Evolutionary conservation across 257 asterid species (phyloP).

Genomic region (Nicotiana tomentosiformis): DNA sequence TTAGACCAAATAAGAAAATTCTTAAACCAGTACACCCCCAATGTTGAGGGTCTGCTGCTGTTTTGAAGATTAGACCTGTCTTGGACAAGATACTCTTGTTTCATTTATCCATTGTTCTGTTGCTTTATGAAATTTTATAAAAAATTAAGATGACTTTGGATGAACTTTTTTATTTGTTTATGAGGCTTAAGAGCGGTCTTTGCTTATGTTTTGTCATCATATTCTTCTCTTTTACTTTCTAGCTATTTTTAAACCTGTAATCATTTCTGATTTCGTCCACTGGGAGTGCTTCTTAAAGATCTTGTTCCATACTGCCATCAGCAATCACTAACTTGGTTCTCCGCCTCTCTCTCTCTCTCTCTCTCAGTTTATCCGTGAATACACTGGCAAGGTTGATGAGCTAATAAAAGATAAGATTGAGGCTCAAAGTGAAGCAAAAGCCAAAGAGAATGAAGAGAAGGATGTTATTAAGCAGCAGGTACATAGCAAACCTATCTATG

Average conservation of each 20-base stretch:
- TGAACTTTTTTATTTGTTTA: background rate
- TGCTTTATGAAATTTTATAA: background rate
- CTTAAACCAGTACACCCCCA: background rate
- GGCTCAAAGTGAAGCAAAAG: slow-evolving; percentile 65
- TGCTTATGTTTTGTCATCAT: background rate
- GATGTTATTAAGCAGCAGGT: slow-evolving; percentile 90
- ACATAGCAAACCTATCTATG: background rate
- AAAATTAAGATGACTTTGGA: background rate
- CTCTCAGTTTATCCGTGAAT: slow-evolving; percentile 86
- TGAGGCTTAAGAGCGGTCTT: background rate
- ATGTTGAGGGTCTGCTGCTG: background rate
- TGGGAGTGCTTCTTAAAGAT: background rate
- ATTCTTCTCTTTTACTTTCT: background rate
- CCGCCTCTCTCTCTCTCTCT: background rate
- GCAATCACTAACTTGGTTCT: slow-evolving; percentile 1
- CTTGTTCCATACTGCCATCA: background rate
- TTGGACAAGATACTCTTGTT: background rate
- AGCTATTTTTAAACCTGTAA: background rate
- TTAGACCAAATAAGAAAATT: background rate
- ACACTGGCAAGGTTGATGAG: slow-evolving; percentile 92
- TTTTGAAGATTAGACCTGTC: background rate
- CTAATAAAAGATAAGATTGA: slow-evolving; percentile 81
- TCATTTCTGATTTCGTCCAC: background rate
- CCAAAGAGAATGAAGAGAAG: slow-evolving; percentile 81
- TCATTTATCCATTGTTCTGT: background rate